Percentiles rank a stretch among this genome's conserved stretches.
These are phyloP conservation scores for Starmerella ratchasimensis DNA, from an alignment of 805 yeast species.

Conservation along the genomic window DNA sequence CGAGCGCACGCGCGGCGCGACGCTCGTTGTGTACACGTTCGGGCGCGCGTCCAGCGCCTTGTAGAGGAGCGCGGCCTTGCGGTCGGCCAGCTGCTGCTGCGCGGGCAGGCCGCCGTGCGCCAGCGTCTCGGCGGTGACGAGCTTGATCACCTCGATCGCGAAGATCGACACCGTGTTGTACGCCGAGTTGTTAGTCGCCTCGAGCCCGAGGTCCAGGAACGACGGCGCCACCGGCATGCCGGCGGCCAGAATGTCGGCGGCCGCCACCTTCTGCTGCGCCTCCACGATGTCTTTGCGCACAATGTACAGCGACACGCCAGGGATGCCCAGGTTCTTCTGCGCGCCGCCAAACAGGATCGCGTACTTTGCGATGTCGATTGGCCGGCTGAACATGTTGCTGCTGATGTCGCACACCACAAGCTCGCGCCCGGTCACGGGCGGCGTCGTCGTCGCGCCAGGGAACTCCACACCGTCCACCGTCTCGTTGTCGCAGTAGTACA, in stretches of 20 bases:
- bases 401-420: conserved; percentile 75
- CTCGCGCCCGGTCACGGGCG: conserved; percentile 27
- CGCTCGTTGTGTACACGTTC: conserved; percentile 53
- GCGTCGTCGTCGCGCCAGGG: conserved; percentile 40
- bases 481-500: conserved; percentile 91
- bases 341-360: conserved; percentile 96
- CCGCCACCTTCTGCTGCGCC: conserved; percentile 32
- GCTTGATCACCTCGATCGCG: conserved; percentile 70
- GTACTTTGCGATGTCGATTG: conserved; percentile 66
- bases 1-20: conserved; percentile 51
- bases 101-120: conserved; percentile 55
- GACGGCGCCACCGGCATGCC: conserved; percentile 76
- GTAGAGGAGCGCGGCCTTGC: conserved; percentile 56
- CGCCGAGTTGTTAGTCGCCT: conserved; percentile 77
- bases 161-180: conserved; percentile 94
- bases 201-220: conserved; percentile 76
- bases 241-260: conserved; percentile 42
- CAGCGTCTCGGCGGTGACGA: conserved; percentile 55
- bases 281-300: conserved; percentile 68
- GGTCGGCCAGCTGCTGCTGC: conserved; percentile 43
- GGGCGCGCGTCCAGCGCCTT: conserved; percentile 51
- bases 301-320: conserved; percentile 87
- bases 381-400: conserved; percentile 73
- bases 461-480: conserved; percentile 94
- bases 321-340: conserved; percentile 93